Percentiles rank a stretch among this genome's conserved stretches.
Evolutionary conservation across 202 grass and related monocot genomes (phyloP).

Genomic region (Schoenoplectus triqueter): DNA sequence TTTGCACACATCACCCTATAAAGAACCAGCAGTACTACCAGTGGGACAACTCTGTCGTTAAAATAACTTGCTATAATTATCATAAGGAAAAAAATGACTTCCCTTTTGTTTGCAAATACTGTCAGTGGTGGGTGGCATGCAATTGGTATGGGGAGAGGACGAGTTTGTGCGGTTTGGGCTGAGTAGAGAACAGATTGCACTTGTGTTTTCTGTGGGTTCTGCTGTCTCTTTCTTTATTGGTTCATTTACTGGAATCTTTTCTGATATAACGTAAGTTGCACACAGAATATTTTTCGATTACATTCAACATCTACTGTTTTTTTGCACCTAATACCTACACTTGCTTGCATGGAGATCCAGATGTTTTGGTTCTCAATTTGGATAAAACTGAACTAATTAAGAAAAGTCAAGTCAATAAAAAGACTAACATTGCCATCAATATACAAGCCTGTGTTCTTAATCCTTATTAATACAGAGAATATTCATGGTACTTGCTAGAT

Average conservation of each 20-base stretch:
- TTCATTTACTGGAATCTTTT: conserved; percentile 65
- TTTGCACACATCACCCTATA: neutral
- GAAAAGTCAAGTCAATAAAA: conserved; percentile 7
- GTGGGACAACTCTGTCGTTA: neutral
- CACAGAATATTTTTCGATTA: neutral
- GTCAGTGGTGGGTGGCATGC: conserved; percentile 70
- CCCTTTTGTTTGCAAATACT: conserved; percentile 1
- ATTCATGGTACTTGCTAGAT: neutral
- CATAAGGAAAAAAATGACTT: neutral
- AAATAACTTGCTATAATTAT: neutral
- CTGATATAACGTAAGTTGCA: conserved; percentile 67
- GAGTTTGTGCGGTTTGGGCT: conserved; percentile 66
- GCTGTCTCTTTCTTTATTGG: conserved; percentile 55
- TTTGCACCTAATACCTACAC: neutral
- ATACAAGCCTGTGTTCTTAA: neutral
- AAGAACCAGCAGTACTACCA: neutral
- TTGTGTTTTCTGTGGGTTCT: conserved; percentile 47
- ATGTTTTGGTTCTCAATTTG: neutral
- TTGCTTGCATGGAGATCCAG: neutral
- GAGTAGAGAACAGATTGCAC: conserved; percentile 66
- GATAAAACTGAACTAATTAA: neutral
- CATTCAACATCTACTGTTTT: neutral
- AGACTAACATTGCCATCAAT: neutral
- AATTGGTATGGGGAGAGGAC: conserved; percentile 74
- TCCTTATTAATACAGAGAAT: neutral